Evolutionary conservation across 2,329 filamentous ascomycete genomes (phyloP).

Genomic region (Cordyceps farinosa): DNA sequence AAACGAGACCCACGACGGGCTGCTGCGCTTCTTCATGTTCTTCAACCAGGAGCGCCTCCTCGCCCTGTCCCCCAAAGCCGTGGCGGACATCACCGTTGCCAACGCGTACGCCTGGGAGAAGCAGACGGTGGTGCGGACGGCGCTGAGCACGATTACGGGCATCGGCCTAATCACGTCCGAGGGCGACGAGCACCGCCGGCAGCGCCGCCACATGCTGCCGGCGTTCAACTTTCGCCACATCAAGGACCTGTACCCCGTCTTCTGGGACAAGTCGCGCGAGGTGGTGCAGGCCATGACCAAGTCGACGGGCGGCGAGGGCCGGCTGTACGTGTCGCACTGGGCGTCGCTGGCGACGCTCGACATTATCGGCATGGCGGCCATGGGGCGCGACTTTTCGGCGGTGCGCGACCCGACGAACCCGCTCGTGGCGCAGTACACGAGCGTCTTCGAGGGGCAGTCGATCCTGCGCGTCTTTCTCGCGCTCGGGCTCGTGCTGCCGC

Average conservation of each 20-base stretch:
- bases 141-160: slow-evolving; percentile 63
- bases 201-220: slow-evolving; percentile 74
- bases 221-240: slow-evolving; percentile 84
- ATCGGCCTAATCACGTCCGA: slow-evolving; percentile 75
- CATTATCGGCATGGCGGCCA: slow-evolving; percentile 69
- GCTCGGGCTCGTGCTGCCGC: slow-evolving; percentile 59
- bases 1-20: slow-evolving; percentile 61
- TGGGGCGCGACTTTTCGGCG: slow-evolving; percentile 68
- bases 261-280: slow-evolving; percentile 75
- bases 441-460: slow-evolving; percentile 50
- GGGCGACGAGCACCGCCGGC: slow-evolving; percentile 83
- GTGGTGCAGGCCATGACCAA: slow-evolving; percentile 59
- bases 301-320: slow-evolving; percentile 31
- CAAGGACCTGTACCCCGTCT: slow-evolving; percentile 78
- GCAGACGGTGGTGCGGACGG: slow-evolving; percentile 47
- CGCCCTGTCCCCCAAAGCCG: slow-evolving; percentile 57
- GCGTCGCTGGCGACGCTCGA: slow-evolving; percentile 67
- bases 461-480: slow-evolving; percentile 48
- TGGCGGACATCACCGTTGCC: slow-evolving; percentile 67
- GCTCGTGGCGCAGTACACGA: slow-evolving; percentile 55
- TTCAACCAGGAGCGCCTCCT: slow-evolving; percentile 63
- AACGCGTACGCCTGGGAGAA: slow-evolving; percentile 70
- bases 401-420: slow-evolving; percentile 57
- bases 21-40: slow-evolving; percentile 63
- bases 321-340: slow-evolving; percentile 60